phyloP scores from a whole-genome alignment of 2,329 filamentous ascomycete species.

The Raffaelea ambrosiae region DNA sequence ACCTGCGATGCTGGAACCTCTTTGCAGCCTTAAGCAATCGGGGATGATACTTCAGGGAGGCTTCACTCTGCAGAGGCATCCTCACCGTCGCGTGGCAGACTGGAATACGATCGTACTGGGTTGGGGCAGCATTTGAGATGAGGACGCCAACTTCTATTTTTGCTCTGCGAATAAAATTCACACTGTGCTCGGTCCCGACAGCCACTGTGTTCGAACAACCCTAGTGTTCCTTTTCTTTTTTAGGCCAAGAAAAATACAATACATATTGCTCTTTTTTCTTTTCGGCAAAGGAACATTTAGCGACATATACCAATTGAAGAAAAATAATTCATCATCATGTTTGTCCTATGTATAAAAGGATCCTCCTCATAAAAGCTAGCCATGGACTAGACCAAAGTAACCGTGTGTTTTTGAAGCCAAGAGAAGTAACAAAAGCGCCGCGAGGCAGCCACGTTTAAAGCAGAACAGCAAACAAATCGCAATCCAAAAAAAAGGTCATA shows the following conservation, averaged over 20 bases:
- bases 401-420: neutral
- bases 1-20: conserved; percentile 51
- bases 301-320: too few relatives aligned
- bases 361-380: neutral
- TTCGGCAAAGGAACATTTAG: too few relatives aligned
- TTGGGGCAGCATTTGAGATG: conserved; percentile 49
- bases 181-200: neutral
- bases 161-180: conserved; percentile 2
- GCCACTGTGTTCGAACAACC: too few relatives aligned
- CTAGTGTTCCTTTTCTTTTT: neutral
- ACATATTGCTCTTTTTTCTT: too few relatives aligned
- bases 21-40: conserved; percentile 54
- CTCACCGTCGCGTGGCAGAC: conserved; percentile 62
- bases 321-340: too few relatives aligned
- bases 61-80: conserved; percentile 63
- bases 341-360: neutral
- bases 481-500: neutral
- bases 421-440: conserved; percentile 23
- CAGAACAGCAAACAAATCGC: conserved; percentile 24
- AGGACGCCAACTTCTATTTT: conserved; percentile 37
- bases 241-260: neutral
- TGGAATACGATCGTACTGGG: conserved; percentile 58
- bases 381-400: neutral
- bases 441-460: conserved; percentile 29
- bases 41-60: conserved; percentile 63